Base-by-base conservation (phyloP, 805 yeast species). In the Komagataella populi region DNA sequence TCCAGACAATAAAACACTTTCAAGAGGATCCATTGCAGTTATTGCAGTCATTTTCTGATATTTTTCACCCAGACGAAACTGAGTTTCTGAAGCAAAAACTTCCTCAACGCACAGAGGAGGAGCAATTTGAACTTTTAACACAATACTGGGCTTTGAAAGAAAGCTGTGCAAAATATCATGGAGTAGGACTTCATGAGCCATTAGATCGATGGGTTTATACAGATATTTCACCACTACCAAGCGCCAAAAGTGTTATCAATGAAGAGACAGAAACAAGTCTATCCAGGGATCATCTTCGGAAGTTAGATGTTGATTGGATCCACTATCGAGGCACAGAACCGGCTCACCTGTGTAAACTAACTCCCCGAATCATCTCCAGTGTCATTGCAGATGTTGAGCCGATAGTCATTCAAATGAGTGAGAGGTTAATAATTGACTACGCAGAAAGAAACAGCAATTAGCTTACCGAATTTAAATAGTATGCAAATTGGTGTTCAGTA, bases 81-180 rank as follows among this genome's bases (percentile, higher is more conserved):
- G 47, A 49, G 6, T 58, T 63, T 23, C 55, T 81, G 6, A 51
- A 54, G 5, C 1, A 55, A 58, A n/a, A 18, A 48, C 2, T 36
- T 44, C 17, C 36, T 43, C 16, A 22, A 18, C 4, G 51, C 10
- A 44, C 53, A 6, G 52, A 50, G 1, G 51, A 51, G 0, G 22
- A 53, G 4, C 59, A 66, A 50, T 64, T 66, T 49, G 55, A 59
- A 6, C 55, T 68, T 2, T 75, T 83, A 56, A 76, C 83, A 17
- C 78, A 78, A 45, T 70, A 74, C 43, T 87, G 96, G 96, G 84
- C 95, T 0, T 62, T 87, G 51, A 87, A 87, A 60, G 96, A 87
- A 61, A 79, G 87, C 18, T 84, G 78, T 59, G 74, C 86, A 6
- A 87, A 87, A 58, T 76, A 72, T 44, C 57, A 74, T 2, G 95